Conservation (phyloP, 2,329 filamentous ascomycete genomes). For the Gaeumannomyces tritici region DNA sequence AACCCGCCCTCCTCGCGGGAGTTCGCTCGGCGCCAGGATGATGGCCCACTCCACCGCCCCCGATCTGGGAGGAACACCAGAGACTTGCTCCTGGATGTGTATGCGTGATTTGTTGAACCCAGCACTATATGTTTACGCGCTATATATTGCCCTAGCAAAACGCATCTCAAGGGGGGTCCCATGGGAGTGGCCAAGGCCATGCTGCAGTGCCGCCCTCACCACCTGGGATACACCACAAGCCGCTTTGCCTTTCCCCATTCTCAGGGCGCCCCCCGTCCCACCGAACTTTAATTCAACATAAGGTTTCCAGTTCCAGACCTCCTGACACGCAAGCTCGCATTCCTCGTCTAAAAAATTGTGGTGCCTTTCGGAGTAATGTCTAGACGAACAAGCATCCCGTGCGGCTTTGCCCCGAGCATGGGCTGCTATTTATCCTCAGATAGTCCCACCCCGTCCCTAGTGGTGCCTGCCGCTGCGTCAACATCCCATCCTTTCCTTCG, state of each 20-base stretch:
- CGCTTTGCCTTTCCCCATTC: background rate
- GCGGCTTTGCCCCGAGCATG: slow-evolving; percentile 11
- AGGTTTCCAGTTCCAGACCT: background rate
- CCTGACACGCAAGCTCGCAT: background rate
- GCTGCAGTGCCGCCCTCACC: no score
- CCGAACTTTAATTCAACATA: background rate
- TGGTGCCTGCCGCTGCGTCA: slow-evolving; percentile 13
- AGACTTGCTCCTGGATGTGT: background rate
- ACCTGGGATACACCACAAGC: background rate
- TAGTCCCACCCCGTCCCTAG: slow-evolving; percentile 17
- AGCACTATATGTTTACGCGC: background rate
- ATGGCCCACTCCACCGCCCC: no score
- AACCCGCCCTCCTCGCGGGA: no score
- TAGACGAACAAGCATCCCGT: slow-evolving; percentile 12
- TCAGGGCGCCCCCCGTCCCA: background rate
- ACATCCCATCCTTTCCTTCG: slow-evolving; percentile 25
- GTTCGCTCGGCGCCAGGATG: no score
- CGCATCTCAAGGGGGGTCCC: background rate
- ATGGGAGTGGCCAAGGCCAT: background rate
- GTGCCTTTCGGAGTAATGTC: slow-evolving; percentile 15
- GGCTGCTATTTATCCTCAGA: slow-evolving; percentile 17
- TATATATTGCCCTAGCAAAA: background rate
- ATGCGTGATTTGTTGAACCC: background rate
- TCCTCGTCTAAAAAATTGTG: background rate
- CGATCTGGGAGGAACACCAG: background rate